Base-by-base conservation (phyloP, 2,329 filamentous ascomycete genomes). In the Claviceps sp. region DNA sequence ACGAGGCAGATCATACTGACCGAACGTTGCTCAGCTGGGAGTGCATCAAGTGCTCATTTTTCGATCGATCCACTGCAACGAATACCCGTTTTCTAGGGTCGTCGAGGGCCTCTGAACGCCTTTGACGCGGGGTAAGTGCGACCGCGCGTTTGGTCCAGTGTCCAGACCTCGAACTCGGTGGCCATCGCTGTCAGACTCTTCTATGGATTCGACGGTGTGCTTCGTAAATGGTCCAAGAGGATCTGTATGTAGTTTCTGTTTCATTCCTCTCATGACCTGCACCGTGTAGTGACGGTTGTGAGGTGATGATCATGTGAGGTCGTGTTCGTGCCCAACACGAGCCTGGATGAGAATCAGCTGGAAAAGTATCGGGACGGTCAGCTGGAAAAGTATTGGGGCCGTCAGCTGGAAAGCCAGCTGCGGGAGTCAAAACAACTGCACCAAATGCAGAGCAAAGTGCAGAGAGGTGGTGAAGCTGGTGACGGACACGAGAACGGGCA, bases 171-270 rank as follows among this genome's bases (percentile, higher is more conserved):
- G 41, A 50, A n/a, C 16, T 13, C 22, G 22, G 5, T 18, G 34
- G 11, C 16, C 13, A 16, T 13, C 3, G 36, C 16, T 24, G 36
- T 41, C 43, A 34, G 34, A 47, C 6, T 26, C 8, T 22, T 8
- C 9, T 18, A 34, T 41, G 43, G 43, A 37, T 30, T 34, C 22
- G n/a, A 34, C 45, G 48, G 51, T 52, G 49, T 49, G 50, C 54
- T 55, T 63, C 63, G 63, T 66, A 68, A 67, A 65, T 62, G 46
- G 65, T 67, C 64, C 64, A 57, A 53, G 58, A 58, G 64, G 64
- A 65, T 65, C 56, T 60, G 59, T 67, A 67, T 65, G 58, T 67
- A 67, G 64, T 62, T 61, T 24, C 55, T 50, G 18, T 37, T 34
- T 34, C 9, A 14, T 14, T 45, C 14, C 58, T 43, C 54, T 57